Conservation (phyloP, 1,284 basidiomycete species). For the Cronartium ribicola region DNA sequence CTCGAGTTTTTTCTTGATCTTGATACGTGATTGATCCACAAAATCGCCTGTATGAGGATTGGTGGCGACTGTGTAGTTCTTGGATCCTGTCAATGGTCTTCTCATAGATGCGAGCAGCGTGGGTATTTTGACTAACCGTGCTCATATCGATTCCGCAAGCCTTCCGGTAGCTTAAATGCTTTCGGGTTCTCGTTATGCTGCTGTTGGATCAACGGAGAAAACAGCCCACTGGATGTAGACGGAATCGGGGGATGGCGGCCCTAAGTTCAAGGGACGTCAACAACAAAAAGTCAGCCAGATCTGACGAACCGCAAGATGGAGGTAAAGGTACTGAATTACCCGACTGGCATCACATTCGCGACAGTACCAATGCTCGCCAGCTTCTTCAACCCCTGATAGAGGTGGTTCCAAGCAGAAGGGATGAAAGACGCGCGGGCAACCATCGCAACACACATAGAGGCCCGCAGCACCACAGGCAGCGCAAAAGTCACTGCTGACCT, state of each 20-base stretch:
- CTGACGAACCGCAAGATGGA: neutral
- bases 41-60: conserved; percentile 23
- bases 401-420: conserved; percentile 22
- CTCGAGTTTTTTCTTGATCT: conserved; percentile 16
- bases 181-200: conserved; percentile 5
- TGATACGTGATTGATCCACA: conserved; percentile 12
- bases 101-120: no score
- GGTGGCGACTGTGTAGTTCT: conserved; percentile 2
- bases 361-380: conserved; percentile 14
- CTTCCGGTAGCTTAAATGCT: conserved; percentile 14
- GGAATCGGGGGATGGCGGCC: conserved; percentile 6
- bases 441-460: conserved; percentile 21
- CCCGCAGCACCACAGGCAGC: conserved; percentile 14
- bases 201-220: conserved; percentile 13
- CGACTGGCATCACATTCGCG: conserved; percentile 11
- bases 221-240: neutral
- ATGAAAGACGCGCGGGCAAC: conserved; percentile 17
- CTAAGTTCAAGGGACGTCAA: neutral
- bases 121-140: neutral
- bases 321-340: conserved; percentile 2
- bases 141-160: conserved; percentile 6
- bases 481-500: conserved; percentile 10
- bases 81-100: neutral
- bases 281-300: no score
- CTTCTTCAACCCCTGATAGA: conserved; percentile 10